Percentiles rank a stretch among this genome's conserved stretches.
These are phyloP conservation scores for Syzygium syzygioides DNA, from an alignment of 441 rosid species.

Conservation along the genomic window DNA sequence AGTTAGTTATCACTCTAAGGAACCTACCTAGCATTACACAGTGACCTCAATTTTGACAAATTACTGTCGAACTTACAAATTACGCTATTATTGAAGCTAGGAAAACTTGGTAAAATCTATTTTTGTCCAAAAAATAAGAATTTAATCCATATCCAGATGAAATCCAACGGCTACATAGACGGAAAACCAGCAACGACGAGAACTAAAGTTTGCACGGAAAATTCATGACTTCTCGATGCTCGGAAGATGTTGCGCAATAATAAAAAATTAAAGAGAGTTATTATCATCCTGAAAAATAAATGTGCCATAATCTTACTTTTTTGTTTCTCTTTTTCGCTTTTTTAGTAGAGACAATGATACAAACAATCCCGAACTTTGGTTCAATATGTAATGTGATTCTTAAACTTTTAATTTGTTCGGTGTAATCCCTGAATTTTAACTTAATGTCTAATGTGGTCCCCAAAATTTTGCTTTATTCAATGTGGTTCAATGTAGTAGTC, in stretches of 20 bases:
- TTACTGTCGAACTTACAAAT: background rate
- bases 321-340: too few species aligned
- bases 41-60: fast-evolving
- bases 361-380: too few species aligned
- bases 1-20: fast-evolving
- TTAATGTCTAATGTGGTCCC: too few species aligned
- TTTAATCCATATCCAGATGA: background rate
- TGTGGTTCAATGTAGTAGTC: too few species aligned
- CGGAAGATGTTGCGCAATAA: background rate
- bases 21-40: background rate
- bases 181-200: background rate
- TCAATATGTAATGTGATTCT: too few species aligned
- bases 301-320: background rate
- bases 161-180: background rate
- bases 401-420: too few species aligned
- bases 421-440: too few species aligned
- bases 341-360: too few species aligned
- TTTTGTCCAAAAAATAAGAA: background rate
- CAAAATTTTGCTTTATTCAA: too few species aligned
- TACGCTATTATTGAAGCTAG: background rate
- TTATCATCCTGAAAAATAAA: background rate
- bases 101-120: background rate
- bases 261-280: background rate
- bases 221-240: background rate
- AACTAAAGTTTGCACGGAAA: background rate